phyloP scores from a whole-genome alignment of 2,329 filamentous ascomycete species.

The Pseudocercospora eumusae region DNA sequence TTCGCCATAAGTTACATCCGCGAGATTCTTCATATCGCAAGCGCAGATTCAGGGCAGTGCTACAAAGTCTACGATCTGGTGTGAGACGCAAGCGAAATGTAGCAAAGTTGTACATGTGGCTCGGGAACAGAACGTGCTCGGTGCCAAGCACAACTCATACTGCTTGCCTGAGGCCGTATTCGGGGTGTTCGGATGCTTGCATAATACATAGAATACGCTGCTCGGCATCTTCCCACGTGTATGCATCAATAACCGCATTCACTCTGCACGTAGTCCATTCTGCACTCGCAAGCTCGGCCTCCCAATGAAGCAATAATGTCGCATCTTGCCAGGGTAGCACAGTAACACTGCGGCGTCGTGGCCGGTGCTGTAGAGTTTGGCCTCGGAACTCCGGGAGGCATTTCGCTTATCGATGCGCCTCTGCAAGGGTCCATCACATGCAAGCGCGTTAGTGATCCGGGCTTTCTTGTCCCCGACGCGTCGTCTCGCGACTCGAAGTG shows the following conservation, averaged over 20 bases:
- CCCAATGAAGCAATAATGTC: neutral
- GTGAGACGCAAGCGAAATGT: neutral
- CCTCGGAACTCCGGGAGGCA: no score
- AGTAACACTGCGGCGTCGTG: neutral
- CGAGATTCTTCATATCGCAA: neutral
- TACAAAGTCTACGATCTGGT: neutral
- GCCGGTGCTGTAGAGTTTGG: no score
- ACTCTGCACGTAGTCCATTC: neutral
- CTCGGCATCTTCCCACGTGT: neutral
- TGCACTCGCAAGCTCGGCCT: neutral
- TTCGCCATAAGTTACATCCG: no score
- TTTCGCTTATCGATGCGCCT: no score
- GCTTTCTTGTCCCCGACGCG: neutral
- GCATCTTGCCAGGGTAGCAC: neutral
- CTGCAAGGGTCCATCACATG: neutral
- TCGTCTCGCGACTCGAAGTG: neutral
- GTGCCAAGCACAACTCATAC: neutral
- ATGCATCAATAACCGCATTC: neutral
- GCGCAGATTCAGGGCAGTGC: neutral
- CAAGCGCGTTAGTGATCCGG: neutral
- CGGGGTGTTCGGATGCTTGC: neutral
- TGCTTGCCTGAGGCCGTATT: neutral
- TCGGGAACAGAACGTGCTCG: conserved; percentile 7
- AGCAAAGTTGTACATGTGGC: conserved; percentile 1
- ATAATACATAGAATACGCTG: neutral